These are phyloP conservation scores for Daldinia bambusicola DNA, from an alignment of 495 filamentous ascomycete species.

Conservation along the genomic window DNA sequence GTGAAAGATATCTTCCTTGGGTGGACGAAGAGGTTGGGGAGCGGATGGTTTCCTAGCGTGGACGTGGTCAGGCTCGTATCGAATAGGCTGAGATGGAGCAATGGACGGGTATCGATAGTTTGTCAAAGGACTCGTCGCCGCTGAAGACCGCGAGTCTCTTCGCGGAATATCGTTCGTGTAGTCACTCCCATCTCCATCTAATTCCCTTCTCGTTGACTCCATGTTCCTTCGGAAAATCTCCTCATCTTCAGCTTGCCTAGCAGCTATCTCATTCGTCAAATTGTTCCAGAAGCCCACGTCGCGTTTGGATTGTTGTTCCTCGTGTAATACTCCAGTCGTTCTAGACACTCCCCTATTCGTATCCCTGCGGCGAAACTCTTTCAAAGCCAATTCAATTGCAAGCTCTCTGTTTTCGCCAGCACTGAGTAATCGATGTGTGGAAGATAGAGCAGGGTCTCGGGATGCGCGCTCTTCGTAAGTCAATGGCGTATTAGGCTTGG, in stretches of 20 bases:
- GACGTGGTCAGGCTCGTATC: constrained; percentile 49
- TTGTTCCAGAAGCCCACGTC: constrained; percentile 72
- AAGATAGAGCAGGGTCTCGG: constrained; percentile 59
- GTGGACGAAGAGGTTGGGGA: constrained; percentile 56
- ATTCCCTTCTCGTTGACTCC: constrained; percentile 55
- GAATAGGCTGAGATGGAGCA: constrained; percentile 54
- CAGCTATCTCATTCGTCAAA: constrained; percentile 54
- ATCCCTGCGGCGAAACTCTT: constrained; percentile 76
- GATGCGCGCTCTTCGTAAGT: constrained; percentile 53
- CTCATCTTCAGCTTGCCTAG: constrained; percentile 53
- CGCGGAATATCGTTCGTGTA: background rate
- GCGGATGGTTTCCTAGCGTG: constrained; percentile 18
- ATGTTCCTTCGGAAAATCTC: constrained; percentile 61
- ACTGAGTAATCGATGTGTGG: constrained; percentile 63
- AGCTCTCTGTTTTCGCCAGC: constrained; percentile 77
- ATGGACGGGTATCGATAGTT: constrained; percentile 64
- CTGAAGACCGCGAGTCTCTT: background rate
- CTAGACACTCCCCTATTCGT: constrained; percentile 65
- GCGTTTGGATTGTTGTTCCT: constrained; percentile 63
- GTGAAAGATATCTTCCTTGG: constrained; percentile 51
- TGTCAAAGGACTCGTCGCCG: background rate
- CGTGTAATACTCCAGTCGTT: constrained; percentile 62
- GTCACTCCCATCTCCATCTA: constrained; percentile 49
- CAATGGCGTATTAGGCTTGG: constrained; percentile 15
- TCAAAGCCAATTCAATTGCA: constrained; percentile 79